phyloP scores from a whole-genome alignment of 2,329 filamentous ascomycete species.

The Didymella pomorum region DNA sequence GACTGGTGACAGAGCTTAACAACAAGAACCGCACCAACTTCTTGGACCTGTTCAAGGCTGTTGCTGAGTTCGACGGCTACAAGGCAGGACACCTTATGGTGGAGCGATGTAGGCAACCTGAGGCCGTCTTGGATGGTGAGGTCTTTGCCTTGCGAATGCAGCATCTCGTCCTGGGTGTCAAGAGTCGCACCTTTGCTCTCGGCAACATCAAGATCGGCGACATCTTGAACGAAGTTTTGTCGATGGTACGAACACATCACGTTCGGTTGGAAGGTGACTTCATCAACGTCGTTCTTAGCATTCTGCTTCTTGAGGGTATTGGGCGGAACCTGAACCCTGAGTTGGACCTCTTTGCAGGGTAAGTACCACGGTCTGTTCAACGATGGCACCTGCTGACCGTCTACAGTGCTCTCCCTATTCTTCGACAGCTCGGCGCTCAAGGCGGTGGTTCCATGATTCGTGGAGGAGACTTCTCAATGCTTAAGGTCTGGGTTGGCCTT shows the following conservation, averaged over 20 bases:
- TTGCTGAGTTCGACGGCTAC: constrained; percentile 97
- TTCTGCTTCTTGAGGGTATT: constrained; percentile 91
- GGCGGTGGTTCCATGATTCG: constrained; percentile 66
- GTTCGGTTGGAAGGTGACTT: constrained; percentile 96
- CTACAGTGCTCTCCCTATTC: constrained; percentile 81
- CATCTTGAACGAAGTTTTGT: constrained; percentile 86
- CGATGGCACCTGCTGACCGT: constrained; percentile 21
- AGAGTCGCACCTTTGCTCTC: constrained; percentile 87
- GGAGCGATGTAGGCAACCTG: constrained; percentile 89
- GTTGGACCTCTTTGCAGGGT: constrained; percentile 83
- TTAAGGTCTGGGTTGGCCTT: constrained; percentile 89
- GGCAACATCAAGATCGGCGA: constrained; percentile 97
- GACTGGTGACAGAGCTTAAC: constrained; percentile 93
- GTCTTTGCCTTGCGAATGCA: constrained; percentile 97
- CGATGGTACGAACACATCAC: constrained; percentile 91
- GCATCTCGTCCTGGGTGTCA: constrained; percentile 89
- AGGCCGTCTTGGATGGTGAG: constrained; percentile 86
- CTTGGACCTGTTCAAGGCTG: constrained; percentile 90
- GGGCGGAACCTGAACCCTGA: constrained; percentile 86
- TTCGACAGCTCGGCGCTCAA: constrained; percentile 84
- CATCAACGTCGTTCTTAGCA: constrained; percentile 96
- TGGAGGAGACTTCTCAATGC: constrained; percentile 68
- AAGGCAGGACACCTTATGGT: constrained; percentile 96
- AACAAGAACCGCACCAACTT: constrained; percentile 87
- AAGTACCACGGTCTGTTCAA: constrained; percentile 34